These are phyloP conservation scores for Wallacemonas sp. DNA, from an alignment of 208 protist genomes.

Conservation along the genomic window DNA sequence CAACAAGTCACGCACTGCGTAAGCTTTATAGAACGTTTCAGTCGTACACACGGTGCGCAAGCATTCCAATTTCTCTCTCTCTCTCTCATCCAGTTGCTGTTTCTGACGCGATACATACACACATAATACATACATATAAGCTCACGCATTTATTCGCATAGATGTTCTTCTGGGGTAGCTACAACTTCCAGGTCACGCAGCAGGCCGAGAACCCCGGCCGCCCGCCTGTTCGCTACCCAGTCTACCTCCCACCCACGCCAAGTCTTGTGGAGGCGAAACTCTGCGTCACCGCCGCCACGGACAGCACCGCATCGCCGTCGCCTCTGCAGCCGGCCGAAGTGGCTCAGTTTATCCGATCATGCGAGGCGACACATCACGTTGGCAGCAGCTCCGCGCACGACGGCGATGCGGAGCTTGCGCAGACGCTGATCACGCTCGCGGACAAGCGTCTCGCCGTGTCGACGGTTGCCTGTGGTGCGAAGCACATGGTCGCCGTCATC, in stretches of 20 bases:
- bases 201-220: constrained; percentile 40
- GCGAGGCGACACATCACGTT: not conserved
- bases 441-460: constrained; percentile 37
- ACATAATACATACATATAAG: not conserved
- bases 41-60: no score
- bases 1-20: no score
- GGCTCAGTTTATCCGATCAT: not conserved
- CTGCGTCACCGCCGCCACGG: not conserved
- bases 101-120: no score
- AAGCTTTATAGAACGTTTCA: no score
- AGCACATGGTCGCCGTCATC: constrained; percentile 56
- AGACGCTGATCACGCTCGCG: constrained; percentile 1
- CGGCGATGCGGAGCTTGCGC: not conserved
- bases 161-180: constrained; percentile 90
- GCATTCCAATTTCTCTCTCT: no score
- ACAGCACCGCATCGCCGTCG: not conserved
- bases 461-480: constrained; percentile 46
- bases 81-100: no score
- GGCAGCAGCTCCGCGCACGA: not conserved
- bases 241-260: constrained; percentile 64
- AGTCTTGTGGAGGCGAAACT: constrained; percentile 21
- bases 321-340: not conserved
- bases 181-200: constrained; percentile 72
- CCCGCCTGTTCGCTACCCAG: constrained; percentile 60
- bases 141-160: constrained; percentile 2